Evolutionary conservation across 768 basidiomycete species (phyloP).

Genomic region (Suillus hirtellus): DNA sequence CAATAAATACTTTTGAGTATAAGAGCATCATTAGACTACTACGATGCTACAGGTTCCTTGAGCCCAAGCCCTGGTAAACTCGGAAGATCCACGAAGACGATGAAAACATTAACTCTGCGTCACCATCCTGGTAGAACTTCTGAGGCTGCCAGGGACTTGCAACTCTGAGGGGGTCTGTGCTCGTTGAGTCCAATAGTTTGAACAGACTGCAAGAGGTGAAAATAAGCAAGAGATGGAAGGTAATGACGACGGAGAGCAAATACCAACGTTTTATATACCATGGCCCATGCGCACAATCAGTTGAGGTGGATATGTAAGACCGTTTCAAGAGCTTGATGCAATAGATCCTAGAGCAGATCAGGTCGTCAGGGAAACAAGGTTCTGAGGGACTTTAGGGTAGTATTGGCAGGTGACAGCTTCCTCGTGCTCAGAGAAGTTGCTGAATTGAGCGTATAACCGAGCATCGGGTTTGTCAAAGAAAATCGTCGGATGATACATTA

Average conservation of each 20-base stretch:
- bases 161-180: background rate
- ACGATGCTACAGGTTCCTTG: constrained; percentile 13
- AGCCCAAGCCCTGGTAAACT: background rate
- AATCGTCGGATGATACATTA: background rate
- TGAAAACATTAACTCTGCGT: constrained; percentile 17
- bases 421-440: background rate
- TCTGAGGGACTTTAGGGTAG: background rate
- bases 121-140: constrained; percentile 20
- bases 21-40: constrained; percentile 21
- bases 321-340: constrained; percentile 10
- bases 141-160: background rate
- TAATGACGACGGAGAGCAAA: background rate
- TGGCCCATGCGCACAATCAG: constrained; percentile 15
- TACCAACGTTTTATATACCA: constrained; percentile 10
- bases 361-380: background rate
- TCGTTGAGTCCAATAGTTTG: background rate
- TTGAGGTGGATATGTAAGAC: constrained; percentile 22
- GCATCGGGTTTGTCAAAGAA: background rate
- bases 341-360: constrained; percentile 10
- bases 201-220: background rate
- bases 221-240: background rate
- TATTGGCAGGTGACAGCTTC: no score
- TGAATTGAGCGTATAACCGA: background rate
- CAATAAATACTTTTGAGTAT: constrained; percentile 12
- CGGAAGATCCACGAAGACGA: constrained; percentile 21